These are phyloP conservation scores for Phytopythium oedochilum DNA, from an alignment of 352 stramenopile genomes.

Conservation along the genomic window DNA sequence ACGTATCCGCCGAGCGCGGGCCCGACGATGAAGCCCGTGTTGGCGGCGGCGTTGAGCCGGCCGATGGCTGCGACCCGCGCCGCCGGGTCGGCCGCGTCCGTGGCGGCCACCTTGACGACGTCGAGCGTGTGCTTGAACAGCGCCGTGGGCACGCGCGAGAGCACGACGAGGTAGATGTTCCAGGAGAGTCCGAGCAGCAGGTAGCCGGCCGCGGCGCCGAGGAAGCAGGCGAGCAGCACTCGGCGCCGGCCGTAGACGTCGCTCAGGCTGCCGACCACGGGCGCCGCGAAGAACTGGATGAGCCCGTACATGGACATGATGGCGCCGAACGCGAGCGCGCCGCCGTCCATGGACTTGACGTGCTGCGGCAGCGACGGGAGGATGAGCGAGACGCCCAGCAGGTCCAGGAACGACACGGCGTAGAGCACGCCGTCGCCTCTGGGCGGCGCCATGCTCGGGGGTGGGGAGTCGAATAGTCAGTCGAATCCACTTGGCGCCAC, in stretches of 20 bases:
- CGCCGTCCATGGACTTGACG: conserved; percentile 73
- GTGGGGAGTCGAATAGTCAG: no score
- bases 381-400: conserved; percentile 82
- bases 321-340: conserved; percentile 58
- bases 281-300: conserved; percentile 80
- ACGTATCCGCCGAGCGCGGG: conserved; percentile 69
- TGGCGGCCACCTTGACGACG: conserved; percentile 69
- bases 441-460: not conserved
- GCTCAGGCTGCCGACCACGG: conserved; percentile 65
- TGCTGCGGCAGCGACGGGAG: conserved; percentile 77
- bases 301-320: conserved; percentile 85
- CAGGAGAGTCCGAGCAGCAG: conserved; percentile 65
- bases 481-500: no score
- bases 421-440: conserved; percentile 45
- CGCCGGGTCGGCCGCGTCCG: conserved; percentile 39
- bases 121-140: conserved; percentile 84
- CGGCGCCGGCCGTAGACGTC: conserved; percentile 62
- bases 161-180: conserved; percentile 74
- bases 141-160: conserved; percentile 64
- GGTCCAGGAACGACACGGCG: conserved; percentile 76
- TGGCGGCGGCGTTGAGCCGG: conserved; percentile 67
- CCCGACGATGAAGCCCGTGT: conserved; percentile 72
- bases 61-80: conserved; percentile 45
- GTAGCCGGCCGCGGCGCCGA: conserved; percentile 58
- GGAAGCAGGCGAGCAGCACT: conserved; percentile 61